A percentile compares a stretch with the other conserved stretches of the same genome.
Conservation (phyloP, 768 basidiomycete species). For the Trametes gibbosa region DNA sequence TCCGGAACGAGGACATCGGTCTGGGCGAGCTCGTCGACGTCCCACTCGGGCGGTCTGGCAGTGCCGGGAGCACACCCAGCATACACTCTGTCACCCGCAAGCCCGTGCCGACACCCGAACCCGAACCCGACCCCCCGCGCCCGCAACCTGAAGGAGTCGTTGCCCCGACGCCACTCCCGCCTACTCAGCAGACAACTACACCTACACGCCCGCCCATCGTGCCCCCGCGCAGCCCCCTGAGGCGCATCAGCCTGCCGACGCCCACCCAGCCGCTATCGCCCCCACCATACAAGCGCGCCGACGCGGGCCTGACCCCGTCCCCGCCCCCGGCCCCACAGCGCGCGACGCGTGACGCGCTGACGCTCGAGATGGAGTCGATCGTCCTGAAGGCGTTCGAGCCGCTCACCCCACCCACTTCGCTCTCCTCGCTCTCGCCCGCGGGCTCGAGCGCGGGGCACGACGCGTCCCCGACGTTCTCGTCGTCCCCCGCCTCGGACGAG, state of each 20-base stretch:
- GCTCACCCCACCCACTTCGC: constrained; percentile 41
- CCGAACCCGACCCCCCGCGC: neutral
- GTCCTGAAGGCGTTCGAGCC: constrained; percentile 29
- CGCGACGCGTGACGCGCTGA: neutral
- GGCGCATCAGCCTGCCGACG: constrained; percentile 6
- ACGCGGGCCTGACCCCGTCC: neutral
- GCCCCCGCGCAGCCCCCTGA: constrained; percentile 22
- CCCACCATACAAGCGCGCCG: constrained; percentile 1
- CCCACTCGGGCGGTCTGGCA: constrained; percentile 3
- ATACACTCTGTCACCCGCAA: constrained; percentile 7
- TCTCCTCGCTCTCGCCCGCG: constrained; percentile 31
- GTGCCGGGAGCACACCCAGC: neutral
- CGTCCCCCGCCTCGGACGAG: neutral
- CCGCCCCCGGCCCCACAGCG: neutral
- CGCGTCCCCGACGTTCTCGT: neutral
- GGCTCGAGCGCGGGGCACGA: constrained; percentile 15
- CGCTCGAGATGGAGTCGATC: constrained; percentile 1
- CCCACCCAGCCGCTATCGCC: constrained; percentile 8
- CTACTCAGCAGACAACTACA: too few species aligned
- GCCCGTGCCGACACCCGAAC: constrained; percentile 7
- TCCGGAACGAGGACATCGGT: neutral
- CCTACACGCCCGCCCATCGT: constrained; percentile 13
- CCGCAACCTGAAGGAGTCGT: neutral
- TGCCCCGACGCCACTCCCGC: constrained; percentile 8
- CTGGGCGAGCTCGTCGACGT: constrained; percentile 9